Evolutionary conservation across 1,284 basidiomycete species (phyloP).

Genomic region (Tilletiaria anomala): DNA sequence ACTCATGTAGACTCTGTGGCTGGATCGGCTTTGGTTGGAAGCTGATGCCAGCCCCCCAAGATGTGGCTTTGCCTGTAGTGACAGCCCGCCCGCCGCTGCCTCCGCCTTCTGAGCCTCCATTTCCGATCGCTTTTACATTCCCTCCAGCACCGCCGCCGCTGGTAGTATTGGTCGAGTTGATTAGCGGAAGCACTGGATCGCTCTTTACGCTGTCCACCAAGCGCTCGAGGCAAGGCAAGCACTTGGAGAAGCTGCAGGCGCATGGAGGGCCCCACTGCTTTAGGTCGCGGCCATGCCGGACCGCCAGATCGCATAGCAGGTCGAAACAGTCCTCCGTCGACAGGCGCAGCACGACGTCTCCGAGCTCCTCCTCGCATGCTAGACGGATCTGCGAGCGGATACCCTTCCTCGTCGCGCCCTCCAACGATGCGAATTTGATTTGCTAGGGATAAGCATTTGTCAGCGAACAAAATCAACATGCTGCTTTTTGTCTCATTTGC

Average conservation of each 20-base stretch:
- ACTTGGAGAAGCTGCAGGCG: conserved; percentile 11
- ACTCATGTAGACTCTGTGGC: not conserved
- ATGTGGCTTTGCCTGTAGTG: not conserved
- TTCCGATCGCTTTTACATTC: conserved; percentile 1
- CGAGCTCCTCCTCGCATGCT: conserved; percentile 9
- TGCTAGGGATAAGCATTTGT: not conserved
- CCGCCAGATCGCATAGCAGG: conserved; percentile 10
- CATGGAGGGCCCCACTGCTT: conserved; percentile 11
- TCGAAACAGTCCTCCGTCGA: conserved; percentile 14
- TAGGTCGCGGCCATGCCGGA: conserved; percentile 8
- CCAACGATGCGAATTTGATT: not conserved
- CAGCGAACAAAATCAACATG: not conserved
- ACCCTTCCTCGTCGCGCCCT: not conserved
- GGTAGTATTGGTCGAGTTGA: conserved; percentile 3
- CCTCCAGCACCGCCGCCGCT: not conserved
- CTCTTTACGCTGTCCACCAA: conserved; percentile 5
- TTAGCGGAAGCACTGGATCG: too few species aligned
- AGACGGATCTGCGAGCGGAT: conserved; percentile 6
- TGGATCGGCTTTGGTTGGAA: not conserved
- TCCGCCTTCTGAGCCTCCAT: not conserved
- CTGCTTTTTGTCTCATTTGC: too few species aligned
- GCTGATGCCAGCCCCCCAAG: too few species aligned
- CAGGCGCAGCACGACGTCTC: conserved; percentile 6
- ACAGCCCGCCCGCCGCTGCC: too few species aligned
- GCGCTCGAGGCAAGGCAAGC: conserved; percentile 8